Percentiles rank a stretch among this genome's conserved stretches.
Evolutionary conservation across 805 yeast genomes (phyloP).

Genomic region (Yamadazyma nakazawae): DNA sequence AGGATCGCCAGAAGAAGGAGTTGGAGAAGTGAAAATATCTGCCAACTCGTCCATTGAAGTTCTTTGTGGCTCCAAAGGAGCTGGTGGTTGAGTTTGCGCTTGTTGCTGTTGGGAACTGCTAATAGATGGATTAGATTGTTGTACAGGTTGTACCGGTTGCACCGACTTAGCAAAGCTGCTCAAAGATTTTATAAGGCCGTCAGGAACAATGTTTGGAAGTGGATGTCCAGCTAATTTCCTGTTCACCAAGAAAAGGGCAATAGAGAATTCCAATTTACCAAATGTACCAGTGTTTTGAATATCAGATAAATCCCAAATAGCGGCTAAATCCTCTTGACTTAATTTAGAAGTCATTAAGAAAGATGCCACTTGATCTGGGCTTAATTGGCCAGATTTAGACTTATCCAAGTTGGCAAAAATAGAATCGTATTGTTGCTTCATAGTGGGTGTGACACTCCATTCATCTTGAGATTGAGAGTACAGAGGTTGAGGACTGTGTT

Average conservation of each 20-base stretch:
- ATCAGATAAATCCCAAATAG: conserved; percentile 94
- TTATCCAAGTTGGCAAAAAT: conserved; percentile 80
- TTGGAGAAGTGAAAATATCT: conserved; percentile 38
- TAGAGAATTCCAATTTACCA: conserved; percentile 77
- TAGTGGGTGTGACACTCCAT: conserved; percentile 69
- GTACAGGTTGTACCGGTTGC: background rate
- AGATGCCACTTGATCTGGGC: conserved; percentile 80
- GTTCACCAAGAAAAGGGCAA: conserved; percentile 91
- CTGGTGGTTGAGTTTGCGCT: background rate
- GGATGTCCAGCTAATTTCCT: conserved; percentile 73
- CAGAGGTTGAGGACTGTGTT: conserved; percentile 20
- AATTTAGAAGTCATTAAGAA: conserved; percentile 86
- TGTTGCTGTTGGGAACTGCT: background rate
- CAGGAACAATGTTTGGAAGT: conserved; percentile 78
- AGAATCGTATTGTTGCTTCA: conserved; percentile 72
- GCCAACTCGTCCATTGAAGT: conserved; percentile 66
- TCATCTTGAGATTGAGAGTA: conserved; percentile 26
- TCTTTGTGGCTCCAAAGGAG: conserved; percentile 29
- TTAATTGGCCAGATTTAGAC: conserved; percentile 54
- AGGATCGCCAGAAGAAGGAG: conserved; percentile 17
- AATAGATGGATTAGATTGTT: background rate
- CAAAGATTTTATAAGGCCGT: conserved; percentile 45
- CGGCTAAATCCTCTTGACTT: conserved; percentile 78
- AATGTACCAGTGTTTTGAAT: conserved; percentile 82
- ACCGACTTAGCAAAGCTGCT: conserved; percentile 14